These are phyloP conservation scores for Rutstroemia sp. DNA, from an alignment of 2,329 filamentous ascomycete genomes.

Conservation along the genomic window DNA sequence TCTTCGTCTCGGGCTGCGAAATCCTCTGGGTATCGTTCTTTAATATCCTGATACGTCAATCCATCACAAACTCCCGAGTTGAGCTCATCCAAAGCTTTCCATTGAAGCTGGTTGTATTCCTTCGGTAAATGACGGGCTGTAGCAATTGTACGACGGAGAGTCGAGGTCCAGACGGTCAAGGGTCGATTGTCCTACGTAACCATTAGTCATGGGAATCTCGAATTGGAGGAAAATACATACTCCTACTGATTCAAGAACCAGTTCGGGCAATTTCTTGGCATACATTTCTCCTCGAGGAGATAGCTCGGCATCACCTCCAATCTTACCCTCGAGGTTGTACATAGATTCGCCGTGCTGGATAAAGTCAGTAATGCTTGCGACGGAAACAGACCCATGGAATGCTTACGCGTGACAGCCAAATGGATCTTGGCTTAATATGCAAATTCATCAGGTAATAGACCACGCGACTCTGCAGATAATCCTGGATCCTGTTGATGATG, in stretches of 20 bases:
- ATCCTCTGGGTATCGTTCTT: conserved; percentile 84
- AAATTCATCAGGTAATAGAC: conserved; percentile 99
- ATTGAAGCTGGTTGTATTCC: conserved; percentile 89
- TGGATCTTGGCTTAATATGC: conserved; percentile 91
- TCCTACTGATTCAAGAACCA: conserved; percentile 79
- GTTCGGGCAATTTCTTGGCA: conserved; percentile 72
- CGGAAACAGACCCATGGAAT: not conserved
- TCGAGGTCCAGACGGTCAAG: conserved; percentile 70
- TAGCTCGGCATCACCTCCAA: conserved; percentile 84
- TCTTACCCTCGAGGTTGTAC: conserved; percentile 84
- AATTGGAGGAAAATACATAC: conserved; percentile 44
- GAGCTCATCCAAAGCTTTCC: conserved; percentile 97
- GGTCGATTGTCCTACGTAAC: conserved; percentile 43
- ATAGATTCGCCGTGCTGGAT: conserved; percentile 83
- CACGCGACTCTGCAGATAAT: conserved; percentile 91
- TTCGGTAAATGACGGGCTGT: conserved; percentile 76
- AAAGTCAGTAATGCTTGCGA: conserved; percentile 13
- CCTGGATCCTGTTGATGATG: conserved; percentile 95
- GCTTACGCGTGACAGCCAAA: conserved; percentile 88
- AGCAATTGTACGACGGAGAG: conserved; percentile 77
- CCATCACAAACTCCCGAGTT: conserved; percentile 96
- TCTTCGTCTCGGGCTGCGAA: conserved; percentile 94
- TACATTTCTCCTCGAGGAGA: conserved; percentile 85
- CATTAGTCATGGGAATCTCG: conserved; percentile 9
- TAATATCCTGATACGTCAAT: conserved; percentile 82